Percentiles rank a stretch among this genome's conserved stretches.
These are phyloP conservation scores for Massospora cicadina DNA, from an alignment of 371 early-diverging fungal genomes.

Conservation along the genomic window DNA sequence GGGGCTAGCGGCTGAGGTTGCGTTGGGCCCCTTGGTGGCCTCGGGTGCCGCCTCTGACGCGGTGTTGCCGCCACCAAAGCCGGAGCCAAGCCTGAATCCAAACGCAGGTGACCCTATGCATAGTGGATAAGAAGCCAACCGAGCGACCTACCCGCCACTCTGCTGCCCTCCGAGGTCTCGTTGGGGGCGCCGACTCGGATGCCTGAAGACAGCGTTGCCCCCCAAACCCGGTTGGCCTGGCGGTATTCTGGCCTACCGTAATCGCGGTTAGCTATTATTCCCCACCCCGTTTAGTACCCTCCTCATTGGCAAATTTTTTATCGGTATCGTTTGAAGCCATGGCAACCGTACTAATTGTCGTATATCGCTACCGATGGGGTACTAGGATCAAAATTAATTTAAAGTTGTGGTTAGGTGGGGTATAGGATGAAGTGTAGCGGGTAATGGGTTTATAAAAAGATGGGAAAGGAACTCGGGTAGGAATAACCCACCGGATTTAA, in stretches of 20 bases:
- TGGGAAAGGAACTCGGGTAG: too few species aligned
- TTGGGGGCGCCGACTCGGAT: not conserved
- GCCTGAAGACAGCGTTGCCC: not conserved
- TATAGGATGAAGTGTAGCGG: too few species aligned
- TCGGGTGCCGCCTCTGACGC: too few species aligned
- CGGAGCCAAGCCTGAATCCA: not conserved
- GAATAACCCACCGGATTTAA: too few species aligned
- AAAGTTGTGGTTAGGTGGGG: too few species aligned
- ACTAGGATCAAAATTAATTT: too few species aligned
- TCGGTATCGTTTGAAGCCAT: not conserved
- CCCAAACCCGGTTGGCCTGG: not conserved
- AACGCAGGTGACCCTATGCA: not conserved
- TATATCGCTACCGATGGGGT: too few species aligned
- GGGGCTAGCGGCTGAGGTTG: not conserved
- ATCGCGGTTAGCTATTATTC: not conserved
- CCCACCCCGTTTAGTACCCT: not conserved
- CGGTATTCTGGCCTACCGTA: not conserved
- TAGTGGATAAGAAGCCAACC: not conserved
- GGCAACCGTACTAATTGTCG: too few species aligned
- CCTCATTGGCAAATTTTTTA: not conserved
- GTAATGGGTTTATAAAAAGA: too few species aligned
- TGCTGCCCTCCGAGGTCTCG: not conserved
- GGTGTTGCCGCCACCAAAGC: not conserved
- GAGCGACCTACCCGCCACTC: not conserved
- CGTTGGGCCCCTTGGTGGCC: too few species aligned